These are phyloP conservation scores for Aspergillus aculeatus DNA, from an alignment of 2,329 filamentous ascomycete genomes.

Conservation along the genomic window DNA sequence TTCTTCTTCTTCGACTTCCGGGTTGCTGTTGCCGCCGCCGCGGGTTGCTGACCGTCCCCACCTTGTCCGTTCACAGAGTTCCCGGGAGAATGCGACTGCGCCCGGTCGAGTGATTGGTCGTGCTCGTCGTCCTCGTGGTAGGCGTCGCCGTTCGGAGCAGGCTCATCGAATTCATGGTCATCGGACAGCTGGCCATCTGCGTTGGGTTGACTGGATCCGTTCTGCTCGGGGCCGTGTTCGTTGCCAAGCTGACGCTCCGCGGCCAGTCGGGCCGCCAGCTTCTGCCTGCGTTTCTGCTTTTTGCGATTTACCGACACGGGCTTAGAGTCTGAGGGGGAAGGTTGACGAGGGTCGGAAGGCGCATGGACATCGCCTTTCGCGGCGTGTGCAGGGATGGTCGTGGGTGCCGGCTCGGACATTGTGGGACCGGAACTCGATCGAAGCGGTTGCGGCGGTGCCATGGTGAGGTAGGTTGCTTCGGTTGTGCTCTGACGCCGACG, in stretches of 20 bases:
- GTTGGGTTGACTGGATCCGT: conserved; percentile 33
- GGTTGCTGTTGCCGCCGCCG: conserved; percentile 15
- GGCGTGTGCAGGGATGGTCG: conserved; percentile 24
- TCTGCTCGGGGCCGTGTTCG: conserved; percentile 33
- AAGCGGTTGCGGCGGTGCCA: conserved; percentile 23
- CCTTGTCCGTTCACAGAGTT: conserved; percentile 20
- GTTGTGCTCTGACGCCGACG: conserved; percentile 3
- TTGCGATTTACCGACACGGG: conserved; percentile 74
- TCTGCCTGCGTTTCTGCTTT: conserved; percentile 90
- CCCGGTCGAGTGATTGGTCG: conserved; percentile 35
- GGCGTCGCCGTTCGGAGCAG: conserved; percentile 52
- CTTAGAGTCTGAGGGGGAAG: conserved; percentile 18
- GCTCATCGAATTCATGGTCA: conserved; percentile 32
- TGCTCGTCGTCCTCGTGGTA: conserved; percentile 54
- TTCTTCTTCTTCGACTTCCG: conserved; percentile 45
- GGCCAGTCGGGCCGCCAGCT: conserved; percentile 71
- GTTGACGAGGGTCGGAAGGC: conserved; percentile 14
- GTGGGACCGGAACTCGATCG: conserved; percentile 23
- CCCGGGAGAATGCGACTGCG: conserved; percentile 31
- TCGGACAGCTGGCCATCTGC: conserved; percentile 31
- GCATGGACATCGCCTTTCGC: conserved; percentile 31
- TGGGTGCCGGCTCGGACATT: conserved; percentile 31
- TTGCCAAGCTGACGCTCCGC: conserved; percentile 50
- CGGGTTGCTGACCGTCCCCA: conserved; percentile 21
- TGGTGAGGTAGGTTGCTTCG: conserved; percentile 10